Evolutionary conservation across 805 yeast genomes (phyloP).

Genomic region (Suhomyces canberraensis): DNA sequence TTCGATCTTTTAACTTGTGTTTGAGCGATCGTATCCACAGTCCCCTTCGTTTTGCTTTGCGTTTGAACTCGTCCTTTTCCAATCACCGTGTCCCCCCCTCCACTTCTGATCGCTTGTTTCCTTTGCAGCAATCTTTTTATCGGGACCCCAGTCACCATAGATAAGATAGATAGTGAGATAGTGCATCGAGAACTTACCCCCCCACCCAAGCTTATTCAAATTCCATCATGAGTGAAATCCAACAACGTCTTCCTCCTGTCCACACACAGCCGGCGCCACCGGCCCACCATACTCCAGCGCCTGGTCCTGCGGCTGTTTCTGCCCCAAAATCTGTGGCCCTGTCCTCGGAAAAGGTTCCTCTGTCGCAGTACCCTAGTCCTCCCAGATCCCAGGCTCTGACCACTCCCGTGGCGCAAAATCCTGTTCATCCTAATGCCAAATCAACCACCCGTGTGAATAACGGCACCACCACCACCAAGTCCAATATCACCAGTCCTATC

Average conservation of each 20-base stretch:
- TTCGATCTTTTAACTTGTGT: background rate
- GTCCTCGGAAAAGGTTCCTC: slow-evolving; percentile 1
- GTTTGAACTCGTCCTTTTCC: no score
- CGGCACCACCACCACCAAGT: slow-evolving; percentile 63
- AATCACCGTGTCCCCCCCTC: background rate
- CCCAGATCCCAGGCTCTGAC: slow-evolving; percentile 5
- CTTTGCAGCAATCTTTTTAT: no score
- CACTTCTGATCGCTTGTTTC: background rate
- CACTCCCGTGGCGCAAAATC: slow-evolving; percentile 12
- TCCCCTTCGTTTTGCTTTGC: background rate
- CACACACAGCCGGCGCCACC: slow-evolving; percentile 4
- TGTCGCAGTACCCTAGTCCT: slow-evolving; percentile 1
- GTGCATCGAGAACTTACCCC: background rate
- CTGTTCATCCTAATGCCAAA: slow-evolving; percentile 61
- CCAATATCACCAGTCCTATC: slow-evolving; percentile 61
- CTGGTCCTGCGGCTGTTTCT: background rate
- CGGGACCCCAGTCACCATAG: no score
- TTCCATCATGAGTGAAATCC: slow-evolving; percentile 15
- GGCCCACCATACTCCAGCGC: slow-evolving; percentile 1
- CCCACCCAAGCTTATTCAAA: background rate
- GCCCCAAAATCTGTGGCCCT: slow-evolving; percentile 2
- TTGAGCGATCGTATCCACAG: background rate
- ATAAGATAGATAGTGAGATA: background rate
- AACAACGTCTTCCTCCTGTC: slow-evolving; percentile 17
- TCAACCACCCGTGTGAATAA: slow-evolving; percentile 55